Evolutionary conservation across 2,329 filamentous ascomycete species (phyloP), one percentile per base, ranked within the genome.

Genomic region (Teratosphaeria destructans): DNA sequence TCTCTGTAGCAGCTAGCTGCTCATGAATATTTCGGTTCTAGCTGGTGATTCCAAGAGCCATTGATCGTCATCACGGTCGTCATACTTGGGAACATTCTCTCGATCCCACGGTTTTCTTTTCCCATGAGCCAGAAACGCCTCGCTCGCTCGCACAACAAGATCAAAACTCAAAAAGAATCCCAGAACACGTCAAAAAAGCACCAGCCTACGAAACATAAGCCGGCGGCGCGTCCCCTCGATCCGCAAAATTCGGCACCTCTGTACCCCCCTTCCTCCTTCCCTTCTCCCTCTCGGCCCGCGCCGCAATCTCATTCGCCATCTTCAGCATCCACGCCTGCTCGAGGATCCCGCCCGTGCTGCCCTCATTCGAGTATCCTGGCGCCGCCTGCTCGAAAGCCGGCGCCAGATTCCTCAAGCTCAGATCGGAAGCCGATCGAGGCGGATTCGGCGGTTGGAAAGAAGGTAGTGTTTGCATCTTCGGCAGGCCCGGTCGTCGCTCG

Each of bases 231-330:
- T 69, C 69, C 6, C 63, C 65, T 19, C 58, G 62, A 29, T 61
- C n/a, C 43, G 43, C 43, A 49, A 49, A 49, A 23, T 6, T 10
- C 16, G 23, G 43, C 43, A n/a, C 16, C 8, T 49, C 43, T 19
- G 16, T 49, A 60, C 67, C 67, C 66, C 23, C 61, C 59, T 26
- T 59, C 58, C 27, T 70, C 65, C 49, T 69, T 68, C 6, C 72
- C 75, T 75, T 96, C 75, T 96, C 89, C 66, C 96, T 89, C 65
- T 93, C 89, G 64, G 95, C 90, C 59, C 90, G 87, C 56, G 86
- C 81, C 39, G 91, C 90, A 67, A 97, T 93, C 74, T 97, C 94
- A 64, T 86, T 87, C 5, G 93, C 92, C 84, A 99, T 94, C 78
- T 96, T 94, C 77, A 87, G 85, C 75, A 94, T 88, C 88, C 89